Base-by-base conservation (phyloP, 106 monocot species). In the Phalaenopsis aphrodite region DNA sequence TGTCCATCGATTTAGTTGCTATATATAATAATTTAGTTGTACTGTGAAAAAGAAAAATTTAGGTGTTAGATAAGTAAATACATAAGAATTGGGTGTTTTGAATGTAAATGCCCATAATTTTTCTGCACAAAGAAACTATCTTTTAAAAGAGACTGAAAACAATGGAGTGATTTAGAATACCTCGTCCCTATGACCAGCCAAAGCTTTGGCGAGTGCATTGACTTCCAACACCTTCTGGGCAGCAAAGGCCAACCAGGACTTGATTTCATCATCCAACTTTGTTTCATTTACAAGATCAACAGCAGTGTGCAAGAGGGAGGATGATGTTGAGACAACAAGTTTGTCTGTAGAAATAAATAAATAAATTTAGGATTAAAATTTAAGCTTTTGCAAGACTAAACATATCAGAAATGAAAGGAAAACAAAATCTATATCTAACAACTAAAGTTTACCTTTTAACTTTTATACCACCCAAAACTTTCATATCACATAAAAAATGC, bases 181-280 rank as follows among this genome's bases (percentile, higher is more conserved):
- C 83, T 83, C 83, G 73, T 83, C 83, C 78, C 72, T 83, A 56
- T 69, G 56, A 42, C 83, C 78, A 72, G 83, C 78, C 52, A 83
- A 57, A 41, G 83, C 83, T 78, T 83, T 83, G 23, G 83, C 83
- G 45, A 83, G 68, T 49, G 83, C 83, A 72, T 78, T 78, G 37
- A 83, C 83, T 72, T 83, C 83, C 49, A 83, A 71, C 67, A 83
- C 83, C 56, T 83, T 83, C 72, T 83, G 83, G 1, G 83, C 78
- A 83, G 83, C 83, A 78, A 83, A 83, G 47, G 83, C 83, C 83
- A 83, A 78, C 83, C 83, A 83, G 11, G 83, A 83, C 45, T 83
- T 83, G 78, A 83, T 83, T 56, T 83, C 83, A 72, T 78, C 72
- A 72, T 83, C 83, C 72, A 83, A 47, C 78, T 83, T 83, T 5